phyloP scores from a whole-genome alignment of 192 early-diverging fungal species.

The Backusella psychrophila region DNA sequence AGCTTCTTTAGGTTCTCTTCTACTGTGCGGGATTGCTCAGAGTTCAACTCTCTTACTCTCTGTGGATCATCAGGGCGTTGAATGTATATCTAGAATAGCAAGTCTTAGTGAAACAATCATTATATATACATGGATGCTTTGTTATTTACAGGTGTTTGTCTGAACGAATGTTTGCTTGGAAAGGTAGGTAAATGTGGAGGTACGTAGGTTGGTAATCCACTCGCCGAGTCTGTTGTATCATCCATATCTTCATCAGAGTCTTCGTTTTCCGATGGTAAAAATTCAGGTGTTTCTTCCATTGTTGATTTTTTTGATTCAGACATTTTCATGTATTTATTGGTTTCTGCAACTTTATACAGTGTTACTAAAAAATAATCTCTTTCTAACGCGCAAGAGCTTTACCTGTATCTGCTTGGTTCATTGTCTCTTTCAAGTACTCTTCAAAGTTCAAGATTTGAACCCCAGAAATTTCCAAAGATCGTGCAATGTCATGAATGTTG shows the following conservation, averaged over 20 bases:
- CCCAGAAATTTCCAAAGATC: constrained; percentile 42
- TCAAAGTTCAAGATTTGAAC: constrained; percentile 36
- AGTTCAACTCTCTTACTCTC: constrained; percentile 48
- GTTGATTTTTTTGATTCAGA: constrained; percentile 20
- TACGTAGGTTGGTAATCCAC: constrained; percentile 40
- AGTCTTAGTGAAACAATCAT: neutral
- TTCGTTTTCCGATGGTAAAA: constrained; percentile 39
- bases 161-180: constrained; percentile 56
- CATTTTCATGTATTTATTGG: constrained; percentile 7
- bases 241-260: constrained; percentile 24
- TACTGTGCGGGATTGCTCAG: constrained; percentile 52
- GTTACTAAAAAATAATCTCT: neutral
- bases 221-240: constrained; percentile 16
- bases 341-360: neutral
- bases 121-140: neutral
- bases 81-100: constrained; percentile 45
- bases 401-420: constrained; percentile 4
- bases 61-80: constrained; percentile 50
- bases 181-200: constrained; percentile 50
- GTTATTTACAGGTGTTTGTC: constrained; percentile 50
- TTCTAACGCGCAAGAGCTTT: neutral
- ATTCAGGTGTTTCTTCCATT: constrained; percentile 31
- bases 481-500: constrained; percentile 48
- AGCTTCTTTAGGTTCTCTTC: constrained; percentile 53
- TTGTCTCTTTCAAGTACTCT: constrained; percentile 23